Evolutionary conservation across 768 basidiomycete species (phyloP), one percentile per base, ranked within the genome.

Genomic region (Fomitopsis pulvina): DNA sequence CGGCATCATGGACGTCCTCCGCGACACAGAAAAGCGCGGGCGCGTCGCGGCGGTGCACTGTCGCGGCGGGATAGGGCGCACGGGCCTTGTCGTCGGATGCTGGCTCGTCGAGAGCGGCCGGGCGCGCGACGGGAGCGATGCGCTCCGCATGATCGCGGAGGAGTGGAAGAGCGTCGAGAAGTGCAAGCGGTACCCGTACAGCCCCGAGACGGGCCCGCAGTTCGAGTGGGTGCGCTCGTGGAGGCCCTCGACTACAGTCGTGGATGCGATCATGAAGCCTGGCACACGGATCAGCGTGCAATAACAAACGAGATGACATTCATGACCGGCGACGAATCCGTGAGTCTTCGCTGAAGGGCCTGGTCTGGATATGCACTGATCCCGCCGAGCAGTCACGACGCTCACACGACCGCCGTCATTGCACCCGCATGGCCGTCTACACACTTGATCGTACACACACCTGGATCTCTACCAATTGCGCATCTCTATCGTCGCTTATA

Each of bases 121-220:
- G 47, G 85, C 81, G 41, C 70, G 68, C 60, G 75, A 80, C 56
- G 86, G 86, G 12, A 73, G 71, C 48, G 81, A 83, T 52, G 86
- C 86, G 6, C 65, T 88, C 29, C 63, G 68, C 12, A 76, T 83
- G 43, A 82, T 88, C 54, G 84, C 79, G 18, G 59, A 72, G 51
- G 78, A 86, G 56, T 90, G 87, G 87, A 75, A 78, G 60, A 76
- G 72, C 2, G 87, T 90, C 43, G 86, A 85, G 66, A 90, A 90
- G 70, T 87, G 76, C 70, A 78, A 73, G 41, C 73, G 83, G 8
- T 88, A 80, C 65, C 85, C 85, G 0, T 77, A 83, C 61, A 85
- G 83, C 60, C 87, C 87, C 14, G 87, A 89, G 68, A 89, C 87
- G 2, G 86, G 87, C 16, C 74, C 82, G 1, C 87, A 89, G 64